These are phyloP conservation scores for Rubroboletus pulcherrimus DNA, from an alignment of 768 basidiomycete genomes.

Conservation along the genomic window DNA sequence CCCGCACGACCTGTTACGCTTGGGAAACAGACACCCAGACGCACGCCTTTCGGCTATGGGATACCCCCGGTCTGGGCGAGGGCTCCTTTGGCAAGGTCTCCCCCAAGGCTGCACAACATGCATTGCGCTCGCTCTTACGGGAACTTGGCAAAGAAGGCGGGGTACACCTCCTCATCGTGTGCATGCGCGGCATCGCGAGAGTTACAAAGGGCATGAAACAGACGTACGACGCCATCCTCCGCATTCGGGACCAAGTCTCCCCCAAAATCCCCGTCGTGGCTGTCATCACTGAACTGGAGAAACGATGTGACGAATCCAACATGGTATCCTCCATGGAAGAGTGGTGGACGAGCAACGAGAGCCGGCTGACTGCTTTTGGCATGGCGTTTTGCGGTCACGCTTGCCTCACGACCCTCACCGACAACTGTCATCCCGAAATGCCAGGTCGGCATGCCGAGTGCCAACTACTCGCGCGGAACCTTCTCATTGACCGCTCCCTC, in stretches of 20 bases:
- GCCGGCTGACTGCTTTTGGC: neutral
- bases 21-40: slow-evolving; percentile 21
- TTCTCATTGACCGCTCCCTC: slow-evolving; percentile 21
- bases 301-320: slow-evolving; percentile 10
- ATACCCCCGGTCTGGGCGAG: slow-evolving; percentile 23
- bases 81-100: slow-evolving; percentile 24
- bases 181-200: slow-evolving; percentile 20
- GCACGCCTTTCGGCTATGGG: slow-evolving; percentile 22
- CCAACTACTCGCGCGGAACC: slow-evolving; percentile 19
- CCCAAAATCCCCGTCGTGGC: slow-evolving; percentile 22
- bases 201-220: slow-evolving; percentile 23
- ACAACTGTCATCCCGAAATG: slow-evolving; percentile 18
- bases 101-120: slow-evolving; percentile 18
- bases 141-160: slow-evolving; percentile 21
- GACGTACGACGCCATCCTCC: slow-evolving; percentile 15
- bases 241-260: slow-evolving; percentile 21
- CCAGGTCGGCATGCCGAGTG: slow-evolving; percentile 13
- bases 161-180: slow-evolving; percentile 24
- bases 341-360: slow-evolving; percentile 19
- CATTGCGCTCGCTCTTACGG: slow-evolving; percentile 15
- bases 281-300: slow-evolving; percentile 25
- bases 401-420: slow-evolving; percentile 23
- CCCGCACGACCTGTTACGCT: slow-evolving; percentile 1
- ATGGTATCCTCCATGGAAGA: slow-evolving; percentile 21
- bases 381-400: slow-evolving; percentile 21